These are phyloP conservation scores for Diaporthe batatas DNA, from an alignment of 2,329 filamentous ascomycete genomes.

Conservation along the genomic window DNA sequence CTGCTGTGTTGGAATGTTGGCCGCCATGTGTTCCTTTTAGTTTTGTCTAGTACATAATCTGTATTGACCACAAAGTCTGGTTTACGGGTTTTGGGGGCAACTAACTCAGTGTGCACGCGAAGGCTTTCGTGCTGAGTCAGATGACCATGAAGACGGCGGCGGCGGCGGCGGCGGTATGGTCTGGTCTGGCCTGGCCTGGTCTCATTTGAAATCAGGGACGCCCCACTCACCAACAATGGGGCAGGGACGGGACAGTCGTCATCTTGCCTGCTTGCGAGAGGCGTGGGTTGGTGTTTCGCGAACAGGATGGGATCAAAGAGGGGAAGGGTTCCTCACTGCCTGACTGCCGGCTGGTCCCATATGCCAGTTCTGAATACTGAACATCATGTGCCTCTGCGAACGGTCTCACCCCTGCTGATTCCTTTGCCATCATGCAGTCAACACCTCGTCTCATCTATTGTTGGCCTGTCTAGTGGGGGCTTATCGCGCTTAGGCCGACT, in stretches of 20 bases:
- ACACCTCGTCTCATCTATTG: constrained; percentile 31
- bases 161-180: background rate
- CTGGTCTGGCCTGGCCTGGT: background rate
- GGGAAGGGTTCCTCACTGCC: background rate
- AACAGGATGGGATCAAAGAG: background rate
- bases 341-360: background rate
- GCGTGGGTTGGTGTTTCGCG: constrained; percentile 22
- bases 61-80: background rate
- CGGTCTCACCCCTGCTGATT: constrained; percentile 7
- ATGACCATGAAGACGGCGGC: constrained; percentile 10
- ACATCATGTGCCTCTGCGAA: background rate
- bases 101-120: background rate
- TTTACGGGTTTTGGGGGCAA: background rate
- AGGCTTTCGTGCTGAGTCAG: constrained; percentile 1
- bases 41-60: no score
- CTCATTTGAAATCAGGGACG: constrained; percentile 33
- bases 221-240: constrained; percentile 10
- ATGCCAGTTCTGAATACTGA: no score
- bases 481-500: constrained; percentile 37
- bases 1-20: no score
- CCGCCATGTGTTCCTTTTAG: no score
- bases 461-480: constrained; percentile 20
- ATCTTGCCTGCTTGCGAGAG: constrained; percentile 13
- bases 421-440: constrained; percentile 8
- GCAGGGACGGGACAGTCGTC: constrained; percentile 14